Evolutionary conservation across 345 rosid species (phyloP), one percentile per base, ranked within the genome.

Genomic region (Salix purpurea): DNA sequence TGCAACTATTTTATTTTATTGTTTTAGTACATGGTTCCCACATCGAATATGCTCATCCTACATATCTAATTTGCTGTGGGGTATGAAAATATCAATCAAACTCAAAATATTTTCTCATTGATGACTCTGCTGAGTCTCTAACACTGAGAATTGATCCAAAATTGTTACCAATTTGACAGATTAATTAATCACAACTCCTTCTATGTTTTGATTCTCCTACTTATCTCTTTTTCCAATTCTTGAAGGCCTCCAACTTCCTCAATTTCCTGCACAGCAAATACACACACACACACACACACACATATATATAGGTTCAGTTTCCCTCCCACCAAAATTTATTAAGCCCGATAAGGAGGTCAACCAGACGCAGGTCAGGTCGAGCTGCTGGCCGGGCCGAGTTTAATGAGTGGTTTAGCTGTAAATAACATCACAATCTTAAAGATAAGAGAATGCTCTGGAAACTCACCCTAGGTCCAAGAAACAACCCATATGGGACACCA

Each of bases 401-500:
- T 40, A 40, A 42, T 11, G 14, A 42, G 46, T 42, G 46, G 46
- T 42, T 42, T 42, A 10, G 46, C 46, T 42, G 2, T 42, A 6
- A 11, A 10, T 28, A n/a, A 39, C 9, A 16, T 15, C 2, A 65
- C 14, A 10, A 13, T 0, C 37, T 15, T 52, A 13, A 2, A 1
- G 21, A 7, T 26, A 56, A 44, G 6, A 13, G 26, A 65, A 21
- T 2, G 42, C 11, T 2, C 12, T 0, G 0, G 62, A 42, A 54
- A 28, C 76, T 76, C 67, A 82, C 94, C 87, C 83, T 83, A 16
- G 88, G 91, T 79, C 94, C 94, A 42, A 89, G 73, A 73, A 91
- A 91, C 75, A 91, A 75, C 30, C 92, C 92, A 73, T 83, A 91
- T 12, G 94, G 94, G 56, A 91, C 85, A 1, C 94, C 94, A 42